Evolutionary conservation across 352 stramenopile species (phyloP).

Genomic region (Pythium periplocum): DNA sequence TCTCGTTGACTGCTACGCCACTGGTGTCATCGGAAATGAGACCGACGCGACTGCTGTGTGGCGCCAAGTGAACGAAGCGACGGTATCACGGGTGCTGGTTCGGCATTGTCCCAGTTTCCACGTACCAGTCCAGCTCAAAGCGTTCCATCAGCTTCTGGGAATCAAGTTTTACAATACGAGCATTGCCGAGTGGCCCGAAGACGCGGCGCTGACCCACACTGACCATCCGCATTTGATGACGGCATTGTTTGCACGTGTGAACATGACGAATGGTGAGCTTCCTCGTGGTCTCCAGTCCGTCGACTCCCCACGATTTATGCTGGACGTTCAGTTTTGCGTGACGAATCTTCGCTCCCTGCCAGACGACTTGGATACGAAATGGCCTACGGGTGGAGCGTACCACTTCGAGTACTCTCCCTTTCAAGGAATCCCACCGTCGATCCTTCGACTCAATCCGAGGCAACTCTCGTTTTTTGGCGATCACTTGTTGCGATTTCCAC

Average conservation of each 20-base stretch:
- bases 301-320: slow-evolving; percentile 10
- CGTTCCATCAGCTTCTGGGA: slow-evolving; percentile 1
- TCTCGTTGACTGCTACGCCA: slow-evolving; percentile 3
- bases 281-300: slow-evolving; percentile 5
- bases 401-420: too few species aligned
- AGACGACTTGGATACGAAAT: too few species aligned
- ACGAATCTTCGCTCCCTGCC: slow-evolving; percentile 1
- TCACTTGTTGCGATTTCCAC: too few species aligned
- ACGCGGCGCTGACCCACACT: slow-evolving; percentile 10
- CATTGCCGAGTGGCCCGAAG: slow-evolving; percentile 4
- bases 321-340: slow-evolving; percentile 1
- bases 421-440: too few species aligned
- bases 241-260: slow-evolving; percentile 9
- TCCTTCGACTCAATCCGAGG: too few species aligned
- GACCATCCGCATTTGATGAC: slow-evolving; percentile 8
- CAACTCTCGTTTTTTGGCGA: too few species aligned
- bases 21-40: neutral
- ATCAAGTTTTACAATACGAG: slow-evolving; percentile 21
- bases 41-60: neutral
- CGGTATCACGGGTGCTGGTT: slow-evolving; percentile 6
- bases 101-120: slow-evolving; percentile 7
- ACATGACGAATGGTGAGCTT: slow-evolving; percentile 2
- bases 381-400: too few species aligned
- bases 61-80: neutral
- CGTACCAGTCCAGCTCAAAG: neutral